Evolutionary conservation across 257 asterid species (phyloP).

Genomic region (Gardenia jasminoides): DNA sequence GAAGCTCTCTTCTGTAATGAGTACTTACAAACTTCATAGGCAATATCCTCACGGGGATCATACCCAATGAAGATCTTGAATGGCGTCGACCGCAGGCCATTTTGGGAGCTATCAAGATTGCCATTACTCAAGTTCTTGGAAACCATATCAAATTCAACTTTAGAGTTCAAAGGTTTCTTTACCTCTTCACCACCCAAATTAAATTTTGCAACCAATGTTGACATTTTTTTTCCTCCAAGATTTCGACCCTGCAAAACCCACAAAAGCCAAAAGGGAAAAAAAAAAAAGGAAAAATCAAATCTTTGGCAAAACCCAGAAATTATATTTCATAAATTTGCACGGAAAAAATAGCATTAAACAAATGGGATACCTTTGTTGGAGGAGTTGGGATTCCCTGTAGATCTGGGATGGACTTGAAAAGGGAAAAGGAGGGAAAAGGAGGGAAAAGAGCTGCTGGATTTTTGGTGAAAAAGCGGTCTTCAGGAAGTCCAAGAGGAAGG

Average conservation of each 20-base stretch:
- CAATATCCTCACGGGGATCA: slow-evolving; percentile 71
- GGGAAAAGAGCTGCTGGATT: too few species aligned
- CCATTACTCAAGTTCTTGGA: slow-evolving; percentile 9
- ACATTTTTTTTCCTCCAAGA: slow-evolving; percentile 18
- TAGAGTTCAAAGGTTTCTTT: slow-evolving; percentile 10
- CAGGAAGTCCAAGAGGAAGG: too few species aligned
- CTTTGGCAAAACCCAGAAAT: background rate
- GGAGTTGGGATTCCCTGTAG: background rate
- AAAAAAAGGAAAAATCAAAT: background rate
- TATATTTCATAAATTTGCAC: background rate
- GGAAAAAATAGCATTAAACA: too few species aligned
- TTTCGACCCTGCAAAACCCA: slow-evolving; percentile 24
- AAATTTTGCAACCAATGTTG: slow-evolving; percentile 24
- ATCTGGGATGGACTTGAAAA: slow-evolving; percentile 15
- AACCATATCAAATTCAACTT: background rate
- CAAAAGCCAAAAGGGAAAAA: background rate
- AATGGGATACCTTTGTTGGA: background rate
- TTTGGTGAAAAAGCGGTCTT: too few species aligned
- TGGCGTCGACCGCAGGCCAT: background rate
- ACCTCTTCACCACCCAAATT: slow-evolving; percentile 15
- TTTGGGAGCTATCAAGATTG: background rate
- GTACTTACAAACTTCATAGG: slow-evolving; percentile 75
- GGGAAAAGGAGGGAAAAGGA: background rate
- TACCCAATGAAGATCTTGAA: slow-evolving; percentile 81
- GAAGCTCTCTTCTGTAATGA: slow-evolving; percentile 67